These are phyloP conservation scores for Candida vartiovaarae DNA, from an alignment of 805 yeast genomes.

Conservation along the genomic window DNA sequence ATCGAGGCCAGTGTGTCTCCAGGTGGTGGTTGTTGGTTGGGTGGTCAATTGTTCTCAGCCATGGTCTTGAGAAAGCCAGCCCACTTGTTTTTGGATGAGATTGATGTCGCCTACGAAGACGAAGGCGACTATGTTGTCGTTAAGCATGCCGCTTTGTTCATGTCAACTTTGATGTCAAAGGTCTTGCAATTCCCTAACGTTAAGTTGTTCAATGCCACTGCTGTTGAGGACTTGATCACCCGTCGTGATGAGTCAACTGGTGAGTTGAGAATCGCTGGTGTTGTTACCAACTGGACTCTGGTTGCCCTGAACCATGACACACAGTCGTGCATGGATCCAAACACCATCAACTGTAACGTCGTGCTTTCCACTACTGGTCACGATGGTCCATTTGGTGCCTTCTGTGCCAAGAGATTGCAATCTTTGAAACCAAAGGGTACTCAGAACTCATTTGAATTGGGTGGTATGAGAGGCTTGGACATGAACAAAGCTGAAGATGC, in stretches of 20 bases:
- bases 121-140: not conserved
- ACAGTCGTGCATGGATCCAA: constrained; percentile 48
- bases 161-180: constrained; percentile 62
- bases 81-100: not conserved
- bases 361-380: constrained; percentile 73
- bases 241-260: constrained; percentile 48
- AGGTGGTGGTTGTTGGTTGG: constrained; percentile 78
- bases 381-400: constrained; percentile 81
- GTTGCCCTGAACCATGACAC: constrained; percentile 70
- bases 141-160: constrained; percentile 59
- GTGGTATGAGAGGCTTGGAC: constrained; percentile 73
- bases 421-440: not conserved
- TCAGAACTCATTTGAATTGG: not conserved
- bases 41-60: constrained; percentile 66
- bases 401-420: constrained; percentile 61
- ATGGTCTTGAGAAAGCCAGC: constrained; percentile 1
- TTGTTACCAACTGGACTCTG: constrained; percentile 78
- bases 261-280: constrained; percentile 65
- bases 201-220: constrained; percentile 54
- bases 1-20: constrained; percentile 71
- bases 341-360: constrained; percentile 25
- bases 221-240: constrained; percentile 75
- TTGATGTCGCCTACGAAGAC: not conserved
- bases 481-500: constrained; percentile 70
- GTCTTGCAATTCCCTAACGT: constrained; percentile 68